These are phyloP conservation scores for Pseudocercospora ulei DNA, from an alignment of 2,329 filamentous ascomycete species.

Conservation along the genomic window DNA sequence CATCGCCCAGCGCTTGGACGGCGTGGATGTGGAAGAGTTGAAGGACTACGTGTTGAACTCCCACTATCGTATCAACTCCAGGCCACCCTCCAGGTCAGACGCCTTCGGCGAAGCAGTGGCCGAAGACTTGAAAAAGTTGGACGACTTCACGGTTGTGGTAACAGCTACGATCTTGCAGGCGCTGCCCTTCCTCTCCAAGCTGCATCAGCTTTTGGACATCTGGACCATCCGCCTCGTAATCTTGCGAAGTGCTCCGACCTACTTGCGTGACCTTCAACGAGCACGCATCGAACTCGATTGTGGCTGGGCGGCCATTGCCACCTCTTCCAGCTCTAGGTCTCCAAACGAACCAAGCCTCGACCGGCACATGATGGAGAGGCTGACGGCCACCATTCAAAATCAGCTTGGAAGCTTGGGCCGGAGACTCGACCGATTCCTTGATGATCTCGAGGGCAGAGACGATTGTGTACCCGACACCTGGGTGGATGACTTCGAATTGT, in stretches of 20 bases:
- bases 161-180: conserved; percentile 87
- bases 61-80: conserved; percentile 50
- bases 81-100: conserved; percentile 39
- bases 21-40: conserved; percentile 71
- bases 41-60: conserved; percentile 78
- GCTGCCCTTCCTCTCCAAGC: conserved; percentile 65
- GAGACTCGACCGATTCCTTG: conserved; percentile 73
- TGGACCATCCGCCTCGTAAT: conserved; percentile 73
- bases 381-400: conserved; percentile 52
- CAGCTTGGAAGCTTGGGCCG: conserved; percentile 62
- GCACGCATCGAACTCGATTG: conserved; percentile 55
- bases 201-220: conserved; percentile 61
- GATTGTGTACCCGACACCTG: conserved; percentile 79
- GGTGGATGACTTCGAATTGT: conserved; percentile 73
- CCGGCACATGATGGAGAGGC: conserved; percentile 22
- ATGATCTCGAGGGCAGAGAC: conserved; percentile 69
- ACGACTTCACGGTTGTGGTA: conserved; percentile 80
- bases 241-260: conserved; percentile 60
- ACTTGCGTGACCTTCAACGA: conserved; percentile 55
- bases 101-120: conserved; percentile 17
- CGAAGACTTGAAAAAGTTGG: conserved; percentile 46
- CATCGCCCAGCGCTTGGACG: conserved; percentile 59
- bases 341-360: conserved; percentile 16
- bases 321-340: conserved; percentile 19
- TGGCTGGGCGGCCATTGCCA: conserved; percentile 54